A percentile compares a stretch with the other conserved stretches of the same genome.
Evolutionary conservation across 2,329 filamentous ascomycete genomes (phyloP).

Genomic region (Endothia cerciana): DNA sequence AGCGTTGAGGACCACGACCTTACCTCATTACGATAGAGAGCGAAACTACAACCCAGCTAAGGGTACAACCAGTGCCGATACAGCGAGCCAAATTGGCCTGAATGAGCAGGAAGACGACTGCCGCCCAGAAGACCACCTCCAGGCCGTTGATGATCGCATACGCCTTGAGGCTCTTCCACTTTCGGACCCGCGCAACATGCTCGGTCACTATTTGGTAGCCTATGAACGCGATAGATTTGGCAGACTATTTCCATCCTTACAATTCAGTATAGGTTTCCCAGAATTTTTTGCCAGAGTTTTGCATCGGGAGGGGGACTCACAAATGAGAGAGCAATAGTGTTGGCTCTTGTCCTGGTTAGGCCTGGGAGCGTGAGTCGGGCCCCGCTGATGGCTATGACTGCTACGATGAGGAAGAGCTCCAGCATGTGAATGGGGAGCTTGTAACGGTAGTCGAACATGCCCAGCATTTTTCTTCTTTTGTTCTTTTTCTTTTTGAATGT

Average conservation of each 20-base stretch:
- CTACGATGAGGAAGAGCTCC: slow-evolving; percentile 21
- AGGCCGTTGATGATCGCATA: slow-evolving; percentile 17
- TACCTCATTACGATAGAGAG: slow-evolving; percentile 13
- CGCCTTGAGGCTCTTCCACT: slow-evolving; percentile 10
- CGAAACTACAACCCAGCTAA: slow-evolving; percentile 11
- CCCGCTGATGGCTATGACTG: slow-evolving; percentile 20
- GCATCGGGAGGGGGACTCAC: slow-evolving; percentile 19
- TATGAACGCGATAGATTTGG: slow-evolving; percentile 20
- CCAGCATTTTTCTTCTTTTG: background rate
- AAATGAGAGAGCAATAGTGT: slow-evolving; percentile 31
- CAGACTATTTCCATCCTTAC: slow-evolving; percentile 31
- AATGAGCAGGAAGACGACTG: slow-evolving; percentile 10
- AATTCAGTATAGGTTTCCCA: background rate
- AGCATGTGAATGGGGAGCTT: slow-evolving; percentile 25
- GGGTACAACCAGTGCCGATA: slow-evolving; percentile 6
- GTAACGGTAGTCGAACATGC: slow-evolving; percentile 19
- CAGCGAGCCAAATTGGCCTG: slow-evolving; percentile 2
- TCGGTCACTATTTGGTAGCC: slow-evolving; percentile 14
- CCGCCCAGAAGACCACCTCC: slow-evolving; percentile 15
- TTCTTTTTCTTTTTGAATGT: background rate
- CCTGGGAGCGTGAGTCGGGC: slow-evolving; percentile 23
- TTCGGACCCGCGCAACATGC: background rate
- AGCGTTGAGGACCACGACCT: background rate
- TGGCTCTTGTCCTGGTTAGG: slow-evolving; percentile 20
- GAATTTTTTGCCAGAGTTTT: background rate